Conservation (phyloP, 495 filamentous ascomycete genomes). For the Xylaria intraflava region DNA sequence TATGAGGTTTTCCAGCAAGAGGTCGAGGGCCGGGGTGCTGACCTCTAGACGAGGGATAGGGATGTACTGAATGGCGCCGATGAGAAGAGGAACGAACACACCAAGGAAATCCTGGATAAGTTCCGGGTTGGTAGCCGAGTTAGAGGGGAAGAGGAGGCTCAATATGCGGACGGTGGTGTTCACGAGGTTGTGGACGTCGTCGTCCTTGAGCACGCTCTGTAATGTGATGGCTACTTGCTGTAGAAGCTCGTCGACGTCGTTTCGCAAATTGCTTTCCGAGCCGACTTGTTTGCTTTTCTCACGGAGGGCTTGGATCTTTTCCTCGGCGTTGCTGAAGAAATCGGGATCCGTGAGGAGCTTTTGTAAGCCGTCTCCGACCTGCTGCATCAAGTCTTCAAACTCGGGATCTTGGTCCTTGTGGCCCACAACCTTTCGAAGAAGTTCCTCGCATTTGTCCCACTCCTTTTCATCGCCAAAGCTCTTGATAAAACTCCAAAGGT, state of each 20-base stretch:
- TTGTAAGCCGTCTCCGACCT: constrained; percentile 65
- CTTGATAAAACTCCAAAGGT: constrained; percentile 70
- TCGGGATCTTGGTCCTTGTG: constrained; percentile 73
- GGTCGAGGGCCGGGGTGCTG: constrained; percentile 72
- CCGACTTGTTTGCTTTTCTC: constrained; percentile 58
- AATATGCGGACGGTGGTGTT: constrained; percentile 57
- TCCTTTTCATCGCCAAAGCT: constrained; percentile 68
- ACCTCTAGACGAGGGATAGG: constrained; percentile 85
- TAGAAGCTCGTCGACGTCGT: constrained; percentile 69
- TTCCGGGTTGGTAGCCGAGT: constrained; percentile 52
- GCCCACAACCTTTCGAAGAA: constrained; percentile 60
- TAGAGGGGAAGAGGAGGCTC: constrained; percentile 55
- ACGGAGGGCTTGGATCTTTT: constrained; percentile 66
- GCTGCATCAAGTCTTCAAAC: constrained; percentile 69
- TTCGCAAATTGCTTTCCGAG: constrained; percentile 56
- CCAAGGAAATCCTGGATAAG: constrained; percentile 68
- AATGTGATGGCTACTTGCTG: constrained; percentile 61
- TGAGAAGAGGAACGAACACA: constrained; percentile 70
- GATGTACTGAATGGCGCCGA: constrained; percentile 72
- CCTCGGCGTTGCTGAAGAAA: constrained; percentile 65
- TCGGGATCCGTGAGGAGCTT: constrained; percentile 80
- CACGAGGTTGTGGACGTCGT: constrained; percentile 60
- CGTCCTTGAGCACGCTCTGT: constrained; percentile 59
- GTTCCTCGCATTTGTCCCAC: constrained; percentile 67
- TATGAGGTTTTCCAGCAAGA: constrained; percentile 84